Evolutionary conservation across 2,329 filamentous ascomycete species (phyloP), one percentile per base, ranked within the genome.

Genomic region (Hortaea werneckii): DNA sequence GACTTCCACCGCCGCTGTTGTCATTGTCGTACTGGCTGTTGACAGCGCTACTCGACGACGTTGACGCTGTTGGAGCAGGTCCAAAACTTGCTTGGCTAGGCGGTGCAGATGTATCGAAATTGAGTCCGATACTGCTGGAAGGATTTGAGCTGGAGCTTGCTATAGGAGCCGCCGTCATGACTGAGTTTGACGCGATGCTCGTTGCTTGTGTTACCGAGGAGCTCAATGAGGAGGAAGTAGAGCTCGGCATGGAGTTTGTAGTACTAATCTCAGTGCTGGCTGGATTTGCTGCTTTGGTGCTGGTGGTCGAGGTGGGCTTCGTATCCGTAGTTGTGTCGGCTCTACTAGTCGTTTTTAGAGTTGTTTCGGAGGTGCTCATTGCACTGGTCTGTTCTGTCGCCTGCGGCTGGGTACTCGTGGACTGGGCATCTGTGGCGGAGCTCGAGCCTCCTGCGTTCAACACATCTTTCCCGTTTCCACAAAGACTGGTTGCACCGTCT

Each of bases 1-100:
- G 70, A 43, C 65, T 69, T n/a, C 70, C 70, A 11, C 68, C 68
- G 13, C 68, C 67, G 9, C 63, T 66, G 12, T 49, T 47, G 27
- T 63, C 59, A 13, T 59, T 51, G 42, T 60, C 65, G 7, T 59
- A 43, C 28, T 47, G 13, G 30, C 43, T 35, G 45, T 41, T 45
- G 12, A 41, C 40, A 11, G 45, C 42, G 10, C 47, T 45, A 9
- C 38, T 44, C n/a, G 41, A 39, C 5, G 48, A 43, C 6, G 40
- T 41, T 9, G 37, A 40, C 8, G 11, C 20, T 20, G 20, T 20
- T 20, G 37, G 11, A 9, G 37, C 37, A n/a, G 9, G 8, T 9
- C 32, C n/a, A n/a, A 35, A 35, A n/a, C 32, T n/a, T 35, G 9
- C 32, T 8, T 8, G 10, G 10, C 10, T 39, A 8, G 40, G 40